Evolutionary conservation across 2,329 filamentous ascomycete genomes (phyloP).

Genomic region (Epichloe bromicola): DNA sequence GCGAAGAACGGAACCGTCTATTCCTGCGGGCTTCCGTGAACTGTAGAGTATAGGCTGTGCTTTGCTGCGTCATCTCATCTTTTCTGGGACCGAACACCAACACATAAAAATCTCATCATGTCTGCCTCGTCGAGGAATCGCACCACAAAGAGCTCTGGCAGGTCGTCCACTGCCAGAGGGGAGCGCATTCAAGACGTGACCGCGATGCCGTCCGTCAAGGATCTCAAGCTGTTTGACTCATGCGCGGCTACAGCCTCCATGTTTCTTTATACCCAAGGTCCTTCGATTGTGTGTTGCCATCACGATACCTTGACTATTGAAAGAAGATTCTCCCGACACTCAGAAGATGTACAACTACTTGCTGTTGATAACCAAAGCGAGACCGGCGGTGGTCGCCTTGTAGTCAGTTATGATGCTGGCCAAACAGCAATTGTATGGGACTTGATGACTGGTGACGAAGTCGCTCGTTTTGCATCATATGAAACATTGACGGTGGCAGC

Average conservation of each 20-base stretch:
- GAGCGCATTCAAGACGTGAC: slow-evolving; percentile 35
- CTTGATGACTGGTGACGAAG: slow-evolving; percentile 77
- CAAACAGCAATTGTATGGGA: slow-evolving; percentile 97
- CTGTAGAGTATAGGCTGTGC: slow-evolving; percentile 3
- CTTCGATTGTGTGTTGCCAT: slow-evolving; percentile 72
- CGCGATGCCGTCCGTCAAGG: slow-evolving; percentile 35
- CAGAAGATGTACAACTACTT: slow-evolving; percentile 70
- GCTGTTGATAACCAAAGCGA: slow-evolving; percentile 88
- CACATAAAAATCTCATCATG: slow-evolving; percentile 31
- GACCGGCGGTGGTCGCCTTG: slow-evolving; percentile 66
- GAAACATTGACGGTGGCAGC: slow-evolving; percentile 72
- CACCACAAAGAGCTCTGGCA: slow-evolving; percentile 44
- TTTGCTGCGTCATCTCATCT: slow-evolving; percentile 15
- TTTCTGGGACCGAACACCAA: slow-evolving; percentile 5
- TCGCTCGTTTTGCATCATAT: slow-evolving; percentile 86
- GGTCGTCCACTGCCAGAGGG: slow-evolving; percentile 34
- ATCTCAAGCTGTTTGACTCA: slow-evolving; percentile 58
- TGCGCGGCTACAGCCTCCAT: slow-evolving; percentile 84
- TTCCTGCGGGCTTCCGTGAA: slow-evolving; percentile 10
- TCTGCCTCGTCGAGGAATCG: slow-evolving; percentile 44
- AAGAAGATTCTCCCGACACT: slow-evolving; percentile 70
- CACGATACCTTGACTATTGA: slow-evolving; percentile 89
- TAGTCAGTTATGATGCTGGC: slow-evolving; percentile 84
- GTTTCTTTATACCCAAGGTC: slow-evolving; percentile 78
- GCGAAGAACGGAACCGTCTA: slow-evolving; percentile 9